Base-by-base conservation (phyloP, 2,329 filamentous ascomycete species). In the Aureobasidium leucospermi region DNA sequence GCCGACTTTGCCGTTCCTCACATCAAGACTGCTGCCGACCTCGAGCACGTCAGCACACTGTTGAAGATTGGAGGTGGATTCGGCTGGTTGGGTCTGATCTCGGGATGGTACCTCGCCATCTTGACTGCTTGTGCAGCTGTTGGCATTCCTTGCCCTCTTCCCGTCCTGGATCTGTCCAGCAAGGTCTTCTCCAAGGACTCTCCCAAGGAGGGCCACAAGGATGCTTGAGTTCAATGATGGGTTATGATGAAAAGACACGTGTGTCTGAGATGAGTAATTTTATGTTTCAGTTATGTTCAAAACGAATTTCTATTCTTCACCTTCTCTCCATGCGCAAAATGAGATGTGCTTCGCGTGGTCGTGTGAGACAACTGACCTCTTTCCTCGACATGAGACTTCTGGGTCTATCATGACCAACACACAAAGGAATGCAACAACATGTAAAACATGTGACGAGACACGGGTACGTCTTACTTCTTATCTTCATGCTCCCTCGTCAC, bases 1-100 rank as follows among this genome's bases (percentile, higher is more conserved):
- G 67, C 67, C 1, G 63, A 68, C 51, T 67, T 68, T 47, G 39
- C 56, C 3, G 59, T 63, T 8, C 62, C 65, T 2, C 42, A 48
- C 16, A 62, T 63, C 10, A 61, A 56, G 5, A 63, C 61, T 13
- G 55, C 60, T 28, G 65, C 62, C 2, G 65, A 66, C 29, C 43
- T 63, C 6, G 63, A 56, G 15, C 63, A 69, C 39, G 60, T 67
- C 15, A 11, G 58, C 11, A 58, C 48, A 7, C 45, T 68, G 32
- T 36, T 69, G 6, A 64, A 66, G 46, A 61, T 67, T 36, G 67
- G 58, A 6, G 67, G 67, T 15, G 67, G 67, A 6, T 69, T 69
- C 43, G 67, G 65, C 4, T 64, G 67, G 45, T 51, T 69, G 15
- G 63, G 65, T 2, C 19, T 65, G 29, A 28, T 69, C 6, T 61